Base-by-base conservation (phyloP, 441 rosid species). In the Populus tomentosa region DNA sequence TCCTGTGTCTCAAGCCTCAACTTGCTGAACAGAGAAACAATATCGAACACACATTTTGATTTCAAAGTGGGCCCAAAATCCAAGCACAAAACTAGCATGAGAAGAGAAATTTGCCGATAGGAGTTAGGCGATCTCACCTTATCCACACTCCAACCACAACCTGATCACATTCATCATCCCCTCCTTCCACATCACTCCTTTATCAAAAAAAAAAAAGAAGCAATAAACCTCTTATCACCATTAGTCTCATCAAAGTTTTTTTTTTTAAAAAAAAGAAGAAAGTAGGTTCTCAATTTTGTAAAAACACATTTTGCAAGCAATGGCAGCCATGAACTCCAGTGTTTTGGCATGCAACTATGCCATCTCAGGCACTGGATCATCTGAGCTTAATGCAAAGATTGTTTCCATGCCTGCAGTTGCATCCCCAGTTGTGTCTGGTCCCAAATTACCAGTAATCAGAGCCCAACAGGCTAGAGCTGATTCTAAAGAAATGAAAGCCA, bases 81-180 rank as follows among this genome's bases (percentile, higher is more conserved):
- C 67, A 33, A 70, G 74, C 70, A 64, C 56, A 71, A 35, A 80
- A 75, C 74, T 26, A 68, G 75, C 62, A 70, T 59, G 78, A 69
- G 64, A 63, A 79, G 72, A 63, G 70, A 78, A 10, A 80, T 76
- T 83, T 82, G 87, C 97, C 90, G 91, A 92, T 90, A 81, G 87
- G 91, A 89, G 82, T 66, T 73, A 75, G 89, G 97, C 88, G 90
- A 93, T 90, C 96, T 88, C 87, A 91, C 95, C 98, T 89, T 91
- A 95, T 95, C 98, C 92, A 86, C 91, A 87, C 87, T 84, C 89
- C 87, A 80, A 79, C 97, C 98, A 93, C 97, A 91, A 78, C 69
- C 80, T 76, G 65, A 85, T 85, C 79, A 70, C 82, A 85, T 69
- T 84, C 84, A 79, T 85, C 87, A 83, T 84, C 89, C 74, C 76